phyloP scores from a whole-genome alignment of 345 rosid genomes.

The Crucihimalaya himalaica region DNA sequence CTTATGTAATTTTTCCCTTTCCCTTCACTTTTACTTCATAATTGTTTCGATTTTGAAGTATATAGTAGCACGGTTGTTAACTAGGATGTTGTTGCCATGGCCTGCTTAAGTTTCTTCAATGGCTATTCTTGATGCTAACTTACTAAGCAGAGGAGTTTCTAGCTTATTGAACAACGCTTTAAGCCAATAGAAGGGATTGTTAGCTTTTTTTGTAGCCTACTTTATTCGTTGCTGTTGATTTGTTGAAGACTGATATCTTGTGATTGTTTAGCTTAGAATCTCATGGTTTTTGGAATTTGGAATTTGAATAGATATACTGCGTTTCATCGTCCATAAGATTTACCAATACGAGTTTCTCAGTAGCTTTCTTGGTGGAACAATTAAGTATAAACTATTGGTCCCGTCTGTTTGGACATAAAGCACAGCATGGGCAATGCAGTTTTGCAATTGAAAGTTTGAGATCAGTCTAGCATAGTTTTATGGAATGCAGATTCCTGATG shows the following conservation, averaged over 20 bases:
- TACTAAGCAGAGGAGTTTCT: background rate
- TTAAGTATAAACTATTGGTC: background rate
- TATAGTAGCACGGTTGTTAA: background rate
- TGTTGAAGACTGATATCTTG: background rate
- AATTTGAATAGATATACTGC: background rate
- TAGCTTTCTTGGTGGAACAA: background rate
- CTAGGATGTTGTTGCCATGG: background rate
- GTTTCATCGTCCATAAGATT: background rate
- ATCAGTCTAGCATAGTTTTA: background rate
- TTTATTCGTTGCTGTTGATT: background rate
- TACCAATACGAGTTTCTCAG: background rate
- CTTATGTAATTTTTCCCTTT: constrained; percentile 53
- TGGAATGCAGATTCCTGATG: background rate
- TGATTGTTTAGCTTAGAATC: background rate
- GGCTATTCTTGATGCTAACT: background rate
- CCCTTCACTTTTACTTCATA: background rate
- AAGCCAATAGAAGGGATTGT: background rate
- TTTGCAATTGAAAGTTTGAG: background rate
- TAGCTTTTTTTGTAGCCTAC: background rate
- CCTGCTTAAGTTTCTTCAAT: background rate
- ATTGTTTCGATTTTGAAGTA: background rate
- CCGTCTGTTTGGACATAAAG: background rate
- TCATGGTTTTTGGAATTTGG: background rate
- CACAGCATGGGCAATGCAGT: background rate
- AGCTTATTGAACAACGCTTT: background rate